A percentile compares a stretch with the other conserved stretches of the same genome.
These are phyloP conservation scores for Aureobasidium pullulans DNA, from an alignment of 2,329 filamentous ascomycete genomes.

Conservation along the genomic window DNA sequence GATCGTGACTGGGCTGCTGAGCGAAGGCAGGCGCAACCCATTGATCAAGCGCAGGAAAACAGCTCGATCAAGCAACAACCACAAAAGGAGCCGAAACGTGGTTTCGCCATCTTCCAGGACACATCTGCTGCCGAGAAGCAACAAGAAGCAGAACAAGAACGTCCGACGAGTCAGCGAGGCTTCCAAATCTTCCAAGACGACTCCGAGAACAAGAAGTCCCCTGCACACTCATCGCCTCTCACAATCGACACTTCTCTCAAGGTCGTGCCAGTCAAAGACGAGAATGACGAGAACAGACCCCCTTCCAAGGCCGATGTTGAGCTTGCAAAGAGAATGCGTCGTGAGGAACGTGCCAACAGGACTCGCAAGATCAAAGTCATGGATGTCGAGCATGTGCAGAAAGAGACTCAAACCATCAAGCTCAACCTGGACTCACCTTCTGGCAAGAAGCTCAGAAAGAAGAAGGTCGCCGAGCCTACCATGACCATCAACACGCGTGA, in stretches of 20 bases:
- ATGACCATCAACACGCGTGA: conserved; percentile 96
- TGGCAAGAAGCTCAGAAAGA: conserved; percentile 73
- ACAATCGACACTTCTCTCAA: conserved; percentile 22
- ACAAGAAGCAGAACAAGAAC: conserved; percentile 1
- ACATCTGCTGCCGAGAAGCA: not conserved
- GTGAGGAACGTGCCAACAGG: conserved; percentile 42
- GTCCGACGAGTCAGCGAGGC: conserved; percentile 16
- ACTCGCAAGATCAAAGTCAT: conserved; percentile 62
- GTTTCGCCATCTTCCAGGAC: conserved; percentile 17
- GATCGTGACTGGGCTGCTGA: conserved; percentile 33
- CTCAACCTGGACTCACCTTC: conserved; percentile 87
- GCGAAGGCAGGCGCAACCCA: conserved; percentile 9
- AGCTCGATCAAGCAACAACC: not conserved
- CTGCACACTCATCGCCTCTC: not conserved
- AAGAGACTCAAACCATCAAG: conserved; percentile 93
- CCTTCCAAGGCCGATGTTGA: conserved; percentile 31
- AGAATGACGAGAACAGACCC: conserved; percentile 42
- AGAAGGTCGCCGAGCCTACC: conserved; percentile 70
- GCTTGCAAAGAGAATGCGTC: conserved; percentile 40
- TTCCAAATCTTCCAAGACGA: conserved; percentile 8
- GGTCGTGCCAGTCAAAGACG: conserved; percentile 29
- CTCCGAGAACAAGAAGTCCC: conserved; percentile 16
- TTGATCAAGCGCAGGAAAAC: not conserved
- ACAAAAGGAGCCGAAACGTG: conserved; percentile 11
- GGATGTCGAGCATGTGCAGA: conserved; percentile 64